Evolutionary conservation across 495 filamentous ascomycete species (phyloP).

Genomic region (Aspergillus baeticus): DNA sequence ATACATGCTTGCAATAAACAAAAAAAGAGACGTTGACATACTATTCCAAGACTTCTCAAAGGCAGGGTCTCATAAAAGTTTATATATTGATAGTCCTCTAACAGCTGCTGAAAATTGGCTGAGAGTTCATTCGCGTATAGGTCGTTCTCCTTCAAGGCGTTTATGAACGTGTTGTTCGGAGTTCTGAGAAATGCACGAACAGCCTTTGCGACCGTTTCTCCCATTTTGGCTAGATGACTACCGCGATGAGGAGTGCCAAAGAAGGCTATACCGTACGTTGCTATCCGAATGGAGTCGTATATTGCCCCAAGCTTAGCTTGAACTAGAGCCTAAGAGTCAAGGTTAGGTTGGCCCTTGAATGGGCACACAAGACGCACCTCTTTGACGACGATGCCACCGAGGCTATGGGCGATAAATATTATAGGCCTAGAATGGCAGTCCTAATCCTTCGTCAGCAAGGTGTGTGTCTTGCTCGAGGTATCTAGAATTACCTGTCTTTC

Average conservation of each 20-base stretch:
- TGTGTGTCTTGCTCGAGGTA: not conserved
- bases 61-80: slow-evolving; percentile 30
- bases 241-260: slow-evolving; percentile 18
- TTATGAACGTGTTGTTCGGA: slow-evolving; percentile 25
- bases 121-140: slow-evolving; percentile 19
- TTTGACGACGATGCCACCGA: slow-evolving; percentile 19
- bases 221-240: slow-evolving; percentile 23
- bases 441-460: not conserved
- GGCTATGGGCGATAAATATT: slow-evolving; percentile 18
- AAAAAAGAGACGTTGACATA: slow-evolving; percentile 1
- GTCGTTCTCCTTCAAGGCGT: slow-evolving; percentile 18
- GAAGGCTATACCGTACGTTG: slow-evolving; percentile 28
- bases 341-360: not conserved
- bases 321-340: slow-evolving; percentile 16
- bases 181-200: slow-evolving; percentile 21
- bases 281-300: slow-evolving; percentile 17
- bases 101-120: slow-evolving; percentile 23
- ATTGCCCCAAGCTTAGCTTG: slow-evolving; percentile 21
- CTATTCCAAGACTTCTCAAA: slow-evolving; percentile 11
- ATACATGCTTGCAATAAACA: not conserved
- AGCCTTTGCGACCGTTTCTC: slow-evolving; percentile 20
- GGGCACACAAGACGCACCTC: not conserved
- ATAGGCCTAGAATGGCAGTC: slow-evolving; percentile 12
- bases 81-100: slow-evolving; percentile 24
- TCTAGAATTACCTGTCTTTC: slow-evolving; percentile 12